Conservation (phyloP, 1,284 basidiomycete species). For the Puccinia triticina region DNA sequence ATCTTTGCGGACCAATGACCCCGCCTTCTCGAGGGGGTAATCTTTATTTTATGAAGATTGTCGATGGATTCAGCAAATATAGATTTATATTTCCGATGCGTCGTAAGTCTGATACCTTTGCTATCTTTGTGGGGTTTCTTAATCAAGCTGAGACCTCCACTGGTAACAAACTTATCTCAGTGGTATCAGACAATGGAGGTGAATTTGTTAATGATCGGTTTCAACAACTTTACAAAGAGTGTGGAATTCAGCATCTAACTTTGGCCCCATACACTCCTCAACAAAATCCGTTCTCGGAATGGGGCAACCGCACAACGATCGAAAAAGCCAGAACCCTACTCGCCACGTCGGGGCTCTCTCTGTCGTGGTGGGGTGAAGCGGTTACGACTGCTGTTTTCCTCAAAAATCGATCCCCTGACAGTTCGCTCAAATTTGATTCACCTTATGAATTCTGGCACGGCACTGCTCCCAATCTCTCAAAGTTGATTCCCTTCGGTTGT, state of each 20-base stretch:
- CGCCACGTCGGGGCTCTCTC: not conserved
- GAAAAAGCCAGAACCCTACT: constrained; percentile 8
- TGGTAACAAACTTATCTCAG: not conserved
- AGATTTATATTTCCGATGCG: not conserved
- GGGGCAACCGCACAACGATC: not conserved
- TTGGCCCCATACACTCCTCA: constrained; percentile 8
- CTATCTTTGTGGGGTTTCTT: not conserved
- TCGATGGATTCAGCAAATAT: constrained; percentile 6
- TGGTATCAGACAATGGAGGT: not conserved
- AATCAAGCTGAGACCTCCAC: not conserved
- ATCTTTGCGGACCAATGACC: not conserved
- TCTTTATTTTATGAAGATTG: constrained; percentile 2
- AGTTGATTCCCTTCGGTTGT: not conserved
- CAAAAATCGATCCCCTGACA: not conserved
- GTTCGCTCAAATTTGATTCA: not conserved
- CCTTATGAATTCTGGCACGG: not conserved
- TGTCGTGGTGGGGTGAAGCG: not conserved
- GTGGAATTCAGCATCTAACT: not conserved
- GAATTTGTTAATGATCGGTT: constrained; percentile 1
- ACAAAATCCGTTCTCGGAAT: constrained; percentile 31
- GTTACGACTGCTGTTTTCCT: not conserved
- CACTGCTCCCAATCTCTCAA: not conserved
- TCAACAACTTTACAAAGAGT: not conserved
- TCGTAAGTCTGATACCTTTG: not conserved
- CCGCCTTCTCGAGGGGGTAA: not conserved